Conservation (phyloP, 208 protist genomes). For the Trypanosoma caninum region DNA sequence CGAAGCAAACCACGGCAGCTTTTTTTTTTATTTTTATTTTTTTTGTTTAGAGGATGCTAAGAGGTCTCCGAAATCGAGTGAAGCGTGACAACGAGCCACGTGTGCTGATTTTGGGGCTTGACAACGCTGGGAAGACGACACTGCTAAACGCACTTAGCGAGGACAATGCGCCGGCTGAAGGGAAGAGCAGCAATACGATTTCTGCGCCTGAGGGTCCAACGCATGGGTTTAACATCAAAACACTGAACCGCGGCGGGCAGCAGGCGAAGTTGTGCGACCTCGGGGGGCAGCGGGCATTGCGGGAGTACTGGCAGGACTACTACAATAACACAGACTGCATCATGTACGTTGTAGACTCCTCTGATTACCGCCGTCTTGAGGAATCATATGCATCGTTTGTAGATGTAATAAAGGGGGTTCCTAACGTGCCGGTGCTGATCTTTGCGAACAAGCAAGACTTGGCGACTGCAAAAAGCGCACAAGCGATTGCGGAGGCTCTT, state of each 20-base stretch:
- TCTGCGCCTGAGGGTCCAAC: conserved; percentile 97
- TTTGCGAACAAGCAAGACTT: conserved; percentile 99
- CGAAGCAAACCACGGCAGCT: no score
- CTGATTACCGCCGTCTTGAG: conserved; percentile 85
- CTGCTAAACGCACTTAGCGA: conserved; percentile 93
- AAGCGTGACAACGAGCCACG: conserved; percentile 91
- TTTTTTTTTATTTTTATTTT: background rate
- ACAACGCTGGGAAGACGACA: conserved; percentile 97
- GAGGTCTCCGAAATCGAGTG: conserved; percentile 81
- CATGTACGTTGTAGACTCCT: conserved; percentile 97
- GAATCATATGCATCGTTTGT: conserved; percentile 94
- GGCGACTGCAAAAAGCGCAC: conserved; percentile 77
- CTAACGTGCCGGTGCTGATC: conserved; percentile 96
- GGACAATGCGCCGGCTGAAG: conserved; percentile 35
- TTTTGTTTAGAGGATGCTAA: conserved; percentile 50
- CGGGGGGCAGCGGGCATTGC: conserved; percentile 98
- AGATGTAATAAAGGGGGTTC: conserved; percentile 93
- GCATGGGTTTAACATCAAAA: conserved; percentile 99
- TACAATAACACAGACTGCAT: conserved; percentile 96
- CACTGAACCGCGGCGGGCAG: conserved; percentile 91
- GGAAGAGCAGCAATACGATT: conserved; percentile 27
- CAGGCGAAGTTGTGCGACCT: conserved; percentile 99
- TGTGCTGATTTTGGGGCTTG: conserved; percentile 94
- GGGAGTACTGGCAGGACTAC: conserved; percentile 98
- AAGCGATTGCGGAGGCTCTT: conserved; percentile 75